Conservation (phyloP, 768 basidiomycete genomes). For the Atractiella rhizophila region DNA sequence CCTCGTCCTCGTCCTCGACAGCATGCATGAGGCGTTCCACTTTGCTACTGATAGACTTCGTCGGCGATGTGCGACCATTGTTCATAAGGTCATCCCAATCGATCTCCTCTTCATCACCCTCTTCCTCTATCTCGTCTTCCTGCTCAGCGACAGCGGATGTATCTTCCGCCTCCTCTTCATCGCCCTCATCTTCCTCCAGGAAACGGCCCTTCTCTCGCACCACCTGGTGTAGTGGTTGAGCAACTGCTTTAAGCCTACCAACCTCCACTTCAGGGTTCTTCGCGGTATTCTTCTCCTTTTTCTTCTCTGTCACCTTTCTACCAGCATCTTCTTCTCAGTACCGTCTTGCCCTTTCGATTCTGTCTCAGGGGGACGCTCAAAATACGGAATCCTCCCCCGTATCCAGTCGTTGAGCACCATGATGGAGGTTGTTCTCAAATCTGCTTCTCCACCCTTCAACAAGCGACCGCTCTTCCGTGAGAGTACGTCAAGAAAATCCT, state of each 20-base stretch:
- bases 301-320: neutral
- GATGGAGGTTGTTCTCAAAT: constrained; percentile 72
- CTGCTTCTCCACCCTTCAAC: constrained; percentile 81
- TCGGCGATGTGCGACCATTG: too few species aligned
- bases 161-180: too few species aligned
- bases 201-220: constrained; percentile 13
- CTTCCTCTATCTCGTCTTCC: too few species aligned
- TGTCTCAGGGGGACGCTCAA: constrained; percentile 69
- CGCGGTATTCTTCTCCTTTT: constrained; percentile 8
- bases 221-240: constrained; percentile 20
- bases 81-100: too few species aligned
- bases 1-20: constrained; percentile 21
- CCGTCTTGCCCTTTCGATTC: constrained; percentile 25
- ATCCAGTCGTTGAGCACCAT: constrained; percentile 87
- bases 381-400: constrained; percentile 85
- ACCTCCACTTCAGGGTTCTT: constrained; percentile 18
- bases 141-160: too few species aligned
- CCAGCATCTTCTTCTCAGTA: constrained; percentile 7
- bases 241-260: constrained; percentile 26
- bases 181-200: too few species aligned
- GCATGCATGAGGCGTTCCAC: constrained; percentile 16
- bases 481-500: constrained; percentile 55
- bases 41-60: too few species aligned
- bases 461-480: constrained; percentile 78
- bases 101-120: constrained; percentile 17